phyloP scores from a whole-genome alignment of 164 flowering plant genomes.

The Berberis vulgaris region DNA sequence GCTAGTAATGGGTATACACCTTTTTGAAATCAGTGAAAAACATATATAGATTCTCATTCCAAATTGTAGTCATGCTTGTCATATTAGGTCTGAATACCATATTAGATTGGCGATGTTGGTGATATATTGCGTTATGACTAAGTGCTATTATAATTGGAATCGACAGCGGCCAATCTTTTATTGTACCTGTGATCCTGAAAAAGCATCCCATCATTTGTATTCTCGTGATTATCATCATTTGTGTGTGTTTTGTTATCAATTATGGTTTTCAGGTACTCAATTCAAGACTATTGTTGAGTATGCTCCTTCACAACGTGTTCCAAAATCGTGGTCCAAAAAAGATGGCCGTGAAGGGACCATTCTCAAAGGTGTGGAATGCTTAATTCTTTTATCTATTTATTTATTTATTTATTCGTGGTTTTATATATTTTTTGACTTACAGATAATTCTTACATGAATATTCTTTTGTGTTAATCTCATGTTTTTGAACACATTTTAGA shows the following conservation, averaged over 20 bases:
- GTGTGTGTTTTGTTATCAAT: background rate
- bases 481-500: constrained; percentile 26
- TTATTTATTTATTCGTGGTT: background rate
- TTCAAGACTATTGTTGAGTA: constrained; percentile 73
- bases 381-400: background rate
- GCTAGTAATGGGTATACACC: too few relatives aligned
- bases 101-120: too few relatives aligned
- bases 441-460: background rate
- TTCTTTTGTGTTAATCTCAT: background rate
- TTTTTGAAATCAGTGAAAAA: too few relatives aligned
- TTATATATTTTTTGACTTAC: background rate
- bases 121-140: too few relatives aligned
- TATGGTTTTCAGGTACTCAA: constrained; percentile 45
- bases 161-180: too few relatives aligned
- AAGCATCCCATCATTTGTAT: background rate
- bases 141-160: too few relatives aligned
- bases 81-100: too few relatives aligned
- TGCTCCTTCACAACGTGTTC: constrained; percentile 90
- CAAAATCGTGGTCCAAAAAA: constrained; percentile 56
- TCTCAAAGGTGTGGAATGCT: constrained; percentile 39
- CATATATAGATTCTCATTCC: too few relatives aligned
- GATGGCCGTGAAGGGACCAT: constrained; percentile 95
- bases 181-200: too few relatives aligned
- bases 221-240: background rate
- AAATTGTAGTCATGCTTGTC: too few relatives aligned